Conservation (phyloP, 2,329 filamentous ascomycete genomes). For the Eutypa lata region DNA sequence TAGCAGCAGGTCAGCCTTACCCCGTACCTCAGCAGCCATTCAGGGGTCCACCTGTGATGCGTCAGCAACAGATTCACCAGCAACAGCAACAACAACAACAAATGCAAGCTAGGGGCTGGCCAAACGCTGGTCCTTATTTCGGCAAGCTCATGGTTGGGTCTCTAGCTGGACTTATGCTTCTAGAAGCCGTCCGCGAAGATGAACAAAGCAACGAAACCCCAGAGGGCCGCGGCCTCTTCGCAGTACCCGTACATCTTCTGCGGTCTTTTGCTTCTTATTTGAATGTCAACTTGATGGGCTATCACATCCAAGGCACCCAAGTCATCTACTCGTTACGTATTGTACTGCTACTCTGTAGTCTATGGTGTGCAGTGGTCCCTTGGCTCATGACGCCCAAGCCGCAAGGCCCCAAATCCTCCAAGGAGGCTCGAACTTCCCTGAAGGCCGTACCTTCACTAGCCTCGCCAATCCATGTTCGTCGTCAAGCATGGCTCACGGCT, state of each 20-base stretch:
- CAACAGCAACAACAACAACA: slow-evolving; percentile 45
- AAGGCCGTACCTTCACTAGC: slow-evolving; percentile 66
- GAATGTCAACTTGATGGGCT: slow-evolving; percentile 53
- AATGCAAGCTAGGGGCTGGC: slow-evolving; percentile 52
- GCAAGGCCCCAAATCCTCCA: slow-evolving; percentile 44
- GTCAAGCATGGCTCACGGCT: slow-evolving; percentile 88
- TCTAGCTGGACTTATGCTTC: slow-evolving; percentile 84
- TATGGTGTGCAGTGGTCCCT: slow-evolving; percentile 55
- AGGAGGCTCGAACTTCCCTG: slow-evolving; percentile 35
- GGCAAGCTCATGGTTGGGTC: slow-evolving; percentile 90
- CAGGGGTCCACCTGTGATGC: slow-evolving; percentile 43
- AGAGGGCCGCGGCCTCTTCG: slow-evolving; percentile 64
- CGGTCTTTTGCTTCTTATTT: slow-evolving; percentile 43
- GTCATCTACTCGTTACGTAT: slow-evolving; percentile 52
- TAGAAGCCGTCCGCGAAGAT: slow-evolving; percentile 72
- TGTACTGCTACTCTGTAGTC: slow-evolving; percentile 47
- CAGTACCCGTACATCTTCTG: slow-evolving; percentile 59
- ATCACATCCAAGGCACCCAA: slow-evolving; percentile 42
- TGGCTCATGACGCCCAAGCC: slow-evolving; percentile 53
- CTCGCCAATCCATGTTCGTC: slow-evolving; percentile 79
- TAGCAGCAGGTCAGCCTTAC: slow-evolving; percentile 52
- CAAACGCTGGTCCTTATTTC: slow-evolving; percentile 52
- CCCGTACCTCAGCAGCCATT: slow-evolving; percentile 38
- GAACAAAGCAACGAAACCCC: slow-evolving; percentile 63
- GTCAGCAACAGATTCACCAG: slow-evolving; percentile 56